Conservation (phyloP, 805 yeast genomes). For the Debaryomyces maramus region DNA sequence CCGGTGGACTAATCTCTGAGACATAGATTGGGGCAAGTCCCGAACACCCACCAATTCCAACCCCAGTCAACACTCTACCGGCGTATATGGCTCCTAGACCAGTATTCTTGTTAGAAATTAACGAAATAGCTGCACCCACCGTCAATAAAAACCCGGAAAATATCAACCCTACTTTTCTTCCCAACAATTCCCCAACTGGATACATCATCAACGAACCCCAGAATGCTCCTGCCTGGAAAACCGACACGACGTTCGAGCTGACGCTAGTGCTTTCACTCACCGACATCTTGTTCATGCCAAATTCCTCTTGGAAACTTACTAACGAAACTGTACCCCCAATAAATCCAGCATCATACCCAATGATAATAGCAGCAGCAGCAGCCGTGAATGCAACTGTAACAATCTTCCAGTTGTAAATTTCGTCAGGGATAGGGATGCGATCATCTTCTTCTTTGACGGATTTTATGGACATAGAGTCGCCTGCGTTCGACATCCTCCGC, state of each 20-base stretch:
- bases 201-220: slow-evolving; percentile 47
- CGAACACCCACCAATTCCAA: slow-evolving; percentile 54
- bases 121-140: slow-evolving; percentile 45
- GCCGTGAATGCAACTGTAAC: slow-evolving; percentile 45
- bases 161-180: slow-evolving; percentile 40
- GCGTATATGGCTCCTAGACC: slow-evolving; percentile 50
- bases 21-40: slow-evolving; percentile 50
- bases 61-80: slow-evolving; percentile 53
- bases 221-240: slow-evolving; percentile 54
- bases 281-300: slow-evolving; percentile 38
- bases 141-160: slow-evolving; percentile 41
- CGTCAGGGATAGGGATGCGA: slow-evolving; percentile 27
- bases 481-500: slow-evolving; percentile 4
- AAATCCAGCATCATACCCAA: slow-evolving; percentile 58
- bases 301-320: slow-evolving; percentile 44
- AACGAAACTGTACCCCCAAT: slow-evolving; percentile 55
- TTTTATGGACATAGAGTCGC: slow-evolving; percentile 8
- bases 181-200: slow-evolving; percentile 41
- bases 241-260: slow-evolving; percentile 45
- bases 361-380: slow-evolving; percentile 49
- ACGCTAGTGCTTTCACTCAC: slow-evolving; percentile 21
- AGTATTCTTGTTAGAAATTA: slow-evolving; percentile 28
- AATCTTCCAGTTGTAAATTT: slow-evolving; percentile 46
- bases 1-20: slow-evolving; percentile 45
- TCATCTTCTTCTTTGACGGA: slow-evolving; percentile 5